Evolutionary conservation across 345 rosid species (phyloP), one percentile per base, ranked within the genome.

Genomic region (Citrus inodora): DNA sequence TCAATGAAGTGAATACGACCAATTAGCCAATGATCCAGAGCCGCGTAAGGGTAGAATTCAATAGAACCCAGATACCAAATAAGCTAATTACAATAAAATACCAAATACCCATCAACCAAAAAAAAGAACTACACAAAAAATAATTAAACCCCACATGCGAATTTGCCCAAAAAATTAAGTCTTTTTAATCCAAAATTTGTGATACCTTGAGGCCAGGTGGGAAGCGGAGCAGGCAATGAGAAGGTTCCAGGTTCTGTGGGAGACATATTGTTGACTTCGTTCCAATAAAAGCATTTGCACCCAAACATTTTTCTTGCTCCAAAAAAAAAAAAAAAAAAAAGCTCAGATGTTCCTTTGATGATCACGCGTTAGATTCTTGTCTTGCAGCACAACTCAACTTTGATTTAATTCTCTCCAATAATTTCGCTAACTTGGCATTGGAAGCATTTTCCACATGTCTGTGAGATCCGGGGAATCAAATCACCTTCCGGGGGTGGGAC

Each of bases 141-240:
- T 70, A 46, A 33, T n/a, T 21, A 1, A 80, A 24, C n/a, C 75
- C 46, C 35, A 55, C 24, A 6, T 11, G n/a, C 16, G 38, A 67
- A 48, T 65, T 66, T 4, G 35, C 37, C 28, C 53, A 53, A 59
- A 30, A 71, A 28, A 46, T 58, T 13, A 75, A 28, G 21, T 16
- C 24, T 28, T 25, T 62, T 48, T 2, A 33, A 66, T 17, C 25
- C 37, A 53, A 48, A 46, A 46, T 22, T 3, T 48, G 78, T 1
- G 25, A 32, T 81, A 95, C 99, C 98, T 67, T 80, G 84, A 75
- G 98, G 94, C 95, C 98, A 93, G 19, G 79, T 79, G 59, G 98
- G 94, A 51, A 89, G 88, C 14, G 93, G 79, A 60, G 91, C 70
- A 8, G 94, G 97, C 61, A 95, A 91, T 51, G 90, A 89, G 87